Evolutionary conservation across 768 basidiomycete species (phyloP).

Genomic region (Suillus luteus): DNA sequence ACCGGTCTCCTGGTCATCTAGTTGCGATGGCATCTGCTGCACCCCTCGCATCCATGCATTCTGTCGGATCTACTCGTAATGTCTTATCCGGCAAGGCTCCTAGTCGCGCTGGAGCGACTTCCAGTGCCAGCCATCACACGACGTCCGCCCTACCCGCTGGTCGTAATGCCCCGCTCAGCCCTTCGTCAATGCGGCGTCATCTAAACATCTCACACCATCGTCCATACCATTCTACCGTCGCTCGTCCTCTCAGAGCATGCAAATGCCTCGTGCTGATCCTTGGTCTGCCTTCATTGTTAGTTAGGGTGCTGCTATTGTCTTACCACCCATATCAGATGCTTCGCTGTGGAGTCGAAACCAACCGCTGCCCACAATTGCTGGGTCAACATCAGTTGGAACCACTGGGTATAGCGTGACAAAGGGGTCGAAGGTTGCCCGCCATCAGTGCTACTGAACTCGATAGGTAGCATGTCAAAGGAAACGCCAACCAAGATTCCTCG

Average conservation of each 20-base stretch:
- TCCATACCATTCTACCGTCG: slow-evolving; percentile 94
- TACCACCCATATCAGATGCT: slow-evolving; percentile 87
- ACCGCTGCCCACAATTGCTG: slow-evolving; percentile 83
- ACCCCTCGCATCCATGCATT: slow-evolving; percentile 74
- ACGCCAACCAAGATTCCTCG: slow-evolving; percentile 93
- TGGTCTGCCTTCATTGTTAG: too few species aligned
- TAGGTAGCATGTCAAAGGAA: slow-evolving; percentile 64
- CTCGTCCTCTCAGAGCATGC: slow-evolving; percentile 87
- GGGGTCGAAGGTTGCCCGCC: slow-evolving; percentile 57
- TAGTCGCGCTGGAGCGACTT: slow-evolving; percentile 75
- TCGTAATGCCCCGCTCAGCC: slow-evolving; percentile 66
- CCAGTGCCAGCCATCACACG: slow-evolving; percentile 72
- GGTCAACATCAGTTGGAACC: slow-evolving; percentile 86
- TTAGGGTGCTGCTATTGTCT: slow-evolving; percentile 64
- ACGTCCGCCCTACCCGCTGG: slow-evolving; percentile 55
- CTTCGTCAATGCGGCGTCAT: slow-evolving; percentile 69
- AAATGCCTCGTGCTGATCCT: too few species aligned
- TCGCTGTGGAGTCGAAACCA: slow-evolving; percentile 76
- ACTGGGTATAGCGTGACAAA: slow-evolving; percentile 52
- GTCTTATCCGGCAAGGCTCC: slow-evolving; percentile 53
- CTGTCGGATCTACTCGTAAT: slow-evolving; percentile 63
- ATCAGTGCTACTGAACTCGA: slow-evolving; percentile 53
- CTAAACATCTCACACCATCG: slow-evolving; percentile 84
- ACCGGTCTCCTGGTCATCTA: slow-evolving; percentile 71
- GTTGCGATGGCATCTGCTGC: slow-evolving; percentile 80